Conservation (phyloP, 305 asterid genomes). For the Rubia peregrina region DNA sequence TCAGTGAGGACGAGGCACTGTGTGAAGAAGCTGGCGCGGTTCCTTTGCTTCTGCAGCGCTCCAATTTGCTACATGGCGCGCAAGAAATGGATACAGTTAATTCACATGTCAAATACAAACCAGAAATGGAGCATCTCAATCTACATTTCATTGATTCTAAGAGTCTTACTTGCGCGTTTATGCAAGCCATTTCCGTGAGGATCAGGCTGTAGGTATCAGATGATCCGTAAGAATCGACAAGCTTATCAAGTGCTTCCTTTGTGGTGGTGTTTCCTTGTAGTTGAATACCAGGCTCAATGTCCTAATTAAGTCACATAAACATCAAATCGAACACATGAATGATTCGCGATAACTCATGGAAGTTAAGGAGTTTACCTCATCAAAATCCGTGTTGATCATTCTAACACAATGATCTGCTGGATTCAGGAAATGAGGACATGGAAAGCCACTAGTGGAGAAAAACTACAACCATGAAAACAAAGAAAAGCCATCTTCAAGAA, state of each 20-base stretch:
- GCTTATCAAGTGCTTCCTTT: conserved; percentile 35
- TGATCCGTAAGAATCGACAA: conserved; percentile 34
- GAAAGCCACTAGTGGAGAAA: conserved; percentile 43
- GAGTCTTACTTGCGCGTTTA: conserved; percentile 32
- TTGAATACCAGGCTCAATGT: conserved; percentile 35
- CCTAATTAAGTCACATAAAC: conserved; percentile 21
- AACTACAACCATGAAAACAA: conserved; percentile 31
- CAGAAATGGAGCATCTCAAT: neutral
- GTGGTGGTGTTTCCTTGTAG: conserved; percentile 22
- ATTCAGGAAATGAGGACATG: conserved; percentile 44
- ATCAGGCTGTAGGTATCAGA: conserved; percentile 30
- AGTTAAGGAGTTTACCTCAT: conserved; percentile 29
- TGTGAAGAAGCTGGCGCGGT: conserved; percentile 22
- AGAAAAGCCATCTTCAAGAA: neutral
- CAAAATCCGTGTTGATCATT: conserved; percentile 51
- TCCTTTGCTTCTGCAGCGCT: conserved; percentile 26
- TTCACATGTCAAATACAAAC: neutral
- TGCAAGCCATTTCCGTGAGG: conserved; percentile 33
- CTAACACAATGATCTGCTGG: conserved; percentile 67
- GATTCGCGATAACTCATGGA: neutral
- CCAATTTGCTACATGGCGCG: conserved; percentile 28
- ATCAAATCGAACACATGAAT: neutral
- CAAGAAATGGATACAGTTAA: neutral
- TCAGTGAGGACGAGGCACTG: conserved; percentile 43
- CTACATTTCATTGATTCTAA: neutral